These are phyloP conservation scores for Colletotrichum liriopes DNA, from an alignment of 2,329 filamentous ascomycete genomes.

Conservation along the genomic window DNA sequence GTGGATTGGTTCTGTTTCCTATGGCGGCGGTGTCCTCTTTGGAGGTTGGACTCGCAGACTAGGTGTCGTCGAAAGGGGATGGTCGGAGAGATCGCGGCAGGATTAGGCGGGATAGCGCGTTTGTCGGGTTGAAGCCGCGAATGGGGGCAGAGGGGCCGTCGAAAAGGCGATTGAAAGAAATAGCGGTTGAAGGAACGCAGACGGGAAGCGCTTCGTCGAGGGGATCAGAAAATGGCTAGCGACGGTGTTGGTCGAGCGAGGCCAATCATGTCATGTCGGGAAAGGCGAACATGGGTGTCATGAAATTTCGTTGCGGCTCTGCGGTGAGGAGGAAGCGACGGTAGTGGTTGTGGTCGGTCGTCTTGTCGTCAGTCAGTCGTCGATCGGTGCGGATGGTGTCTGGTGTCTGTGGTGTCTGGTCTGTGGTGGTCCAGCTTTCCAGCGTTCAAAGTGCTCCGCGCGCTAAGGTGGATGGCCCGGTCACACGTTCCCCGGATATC, in stretches of 20 bases:
- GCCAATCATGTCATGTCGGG: slow-evolving; percentile 33
- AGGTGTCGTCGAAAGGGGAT: background rate
- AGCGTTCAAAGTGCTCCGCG: slow-evolving; percentile 12
- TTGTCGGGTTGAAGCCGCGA: slow-evolving; percentile 8
- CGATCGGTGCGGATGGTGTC: slow-evolving; percentile 11
- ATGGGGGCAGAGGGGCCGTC: slow-evolving; percentile 15
- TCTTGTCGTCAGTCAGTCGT: slow-evolving; percentile 32
- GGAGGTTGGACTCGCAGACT: background rate
- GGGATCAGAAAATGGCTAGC: background rate
- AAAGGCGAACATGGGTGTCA: slow-evolving; percentile 24
- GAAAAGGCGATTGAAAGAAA: slow-evolving; percentile 10
- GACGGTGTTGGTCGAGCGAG: slow-evolving; percentile 3
- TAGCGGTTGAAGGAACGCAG: background rate
- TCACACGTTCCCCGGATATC: slow-evolving; percentile 23
- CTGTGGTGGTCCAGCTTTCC: slow-evolving; percentile 21
- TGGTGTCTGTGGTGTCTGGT: slow-evolving; percentile 2
- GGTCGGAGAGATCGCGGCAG: background rate
- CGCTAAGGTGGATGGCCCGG: slow-evolving; percentile 17
- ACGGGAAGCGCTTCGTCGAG: slow-evolving; percentile 11
- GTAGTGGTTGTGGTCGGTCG: slow-evolving; percentile 22
- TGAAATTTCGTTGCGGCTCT: slow-evolving; percentile 33
- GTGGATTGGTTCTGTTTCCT: background rate
- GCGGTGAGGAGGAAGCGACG: slow-evolving; percentile 26
- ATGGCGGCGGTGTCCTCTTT: background rate
- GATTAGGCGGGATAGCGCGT: slow-evolving; percentile 6